A percentile compares a stretch with the other conserved stretches of the same genome.
Conservation (phyloP, 148 eudicot species). For the Rhododendron ferrugineum region DNA sequence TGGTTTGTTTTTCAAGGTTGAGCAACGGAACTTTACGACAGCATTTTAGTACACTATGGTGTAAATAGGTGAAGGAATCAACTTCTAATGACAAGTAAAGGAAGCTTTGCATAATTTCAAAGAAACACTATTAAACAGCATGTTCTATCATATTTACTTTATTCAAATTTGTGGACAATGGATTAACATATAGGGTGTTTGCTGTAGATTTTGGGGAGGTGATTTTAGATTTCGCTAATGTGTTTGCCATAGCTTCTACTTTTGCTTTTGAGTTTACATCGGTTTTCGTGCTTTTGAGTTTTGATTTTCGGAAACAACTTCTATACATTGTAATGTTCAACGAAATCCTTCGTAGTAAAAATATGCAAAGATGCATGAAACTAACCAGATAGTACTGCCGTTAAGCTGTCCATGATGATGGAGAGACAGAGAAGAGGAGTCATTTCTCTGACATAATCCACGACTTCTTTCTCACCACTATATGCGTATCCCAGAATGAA, state of each 20-base stretch:
- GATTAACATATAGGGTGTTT: too few species aligned
- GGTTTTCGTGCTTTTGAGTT: too few species aligned
- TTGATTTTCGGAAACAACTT: too few species aligned
- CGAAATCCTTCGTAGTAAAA: not conserved
- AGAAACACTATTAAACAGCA: not conserved
- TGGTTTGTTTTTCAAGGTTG: too few species aligned
- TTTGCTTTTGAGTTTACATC: too few species aligned
- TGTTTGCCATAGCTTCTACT: not conserved
- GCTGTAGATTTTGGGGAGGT: not conserved
- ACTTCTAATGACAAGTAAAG: not conserved
- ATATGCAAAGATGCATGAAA: not conserved
- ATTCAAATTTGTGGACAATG: not conserved
- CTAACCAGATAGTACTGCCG: constrained; percentile 37
- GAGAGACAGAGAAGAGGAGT: constrained; percentile 32
- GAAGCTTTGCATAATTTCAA: not conserved
- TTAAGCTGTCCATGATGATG: constrained; percentile 25
- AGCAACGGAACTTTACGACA: too few species aligned
- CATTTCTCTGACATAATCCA: constrained; percentile 24
- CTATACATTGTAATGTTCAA: too few species aligned
- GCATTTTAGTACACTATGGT: not conserved
- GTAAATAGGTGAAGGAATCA: not conserved
- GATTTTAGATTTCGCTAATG: not conserved
- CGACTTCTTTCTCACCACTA: constrained; percentile 29
- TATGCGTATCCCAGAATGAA: constrained; percentile 36
- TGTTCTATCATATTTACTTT: not conserved